A percentile compares a stretch with the other conserved stretches of the same genome.
phyloP scores from a whole-genome alignment of 2,329 filamentous ascomycete genomes.

The Calonectria pteridis region DNA sequence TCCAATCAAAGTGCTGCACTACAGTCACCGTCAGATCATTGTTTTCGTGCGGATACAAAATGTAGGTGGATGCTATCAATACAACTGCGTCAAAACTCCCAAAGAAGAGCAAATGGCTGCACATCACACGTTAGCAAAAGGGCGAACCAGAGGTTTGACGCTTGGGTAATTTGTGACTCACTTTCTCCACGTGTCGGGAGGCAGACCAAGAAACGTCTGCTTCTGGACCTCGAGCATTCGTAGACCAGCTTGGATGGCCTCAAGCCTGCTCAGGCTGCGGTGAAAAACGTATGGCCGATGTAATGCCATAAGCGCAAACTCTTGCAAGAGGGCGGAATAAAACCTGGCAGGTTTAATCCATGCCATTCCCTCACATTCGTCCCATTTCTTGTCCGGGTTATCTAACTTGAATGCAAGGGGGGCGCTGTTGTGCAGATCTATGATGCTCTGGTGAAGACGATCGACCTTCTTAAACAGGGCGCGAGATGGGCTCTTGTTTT shows the following conservation, averaged over 20 bases:
- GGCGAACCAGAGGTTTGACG: neutral
- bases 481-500: slow-evolving; percentile 67
- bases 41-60: slow-evolving; percentile 70
- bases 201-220: slow-evolving; percentile 61
- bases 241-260: slow-evolving; percentile 68
- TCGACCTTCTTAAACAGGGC: slow-evolving; percentile 68
- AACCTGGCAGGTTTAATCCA: slow-evolving; percentile 65
- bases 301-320: slow-evolving; percentile 70
- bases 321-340: slow-evolving; percentile 60
- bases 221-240: slow-evolving; percentile 68
- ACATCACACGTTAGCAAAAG: neutral
- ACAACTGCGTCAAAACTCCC: slow-evolving; percentile 75
- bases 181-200: slow-evolving; percentile 62
- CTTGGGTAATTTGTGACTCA: slow-evolving; percentile 34
- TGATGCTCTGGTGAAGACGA: slow-evolving; percentile 63
- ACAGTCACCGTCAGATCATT: slow-evolving; percentile 59
- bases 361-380: slow-evolving; percentile 62
- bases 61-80: slow-evolving; percentile 70
- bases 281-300: slow-evolving; percentile 74
- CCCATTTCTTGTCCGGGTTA: slow-evolving; percentile 70
- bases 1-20: slow-evolving; percentile 70
- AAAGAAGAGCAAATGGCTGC: slow-evolving; percentile 68
- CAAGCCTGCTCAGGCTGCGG: slow-evolving; percentile 63
- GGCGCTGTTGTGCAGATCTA: slow-evolving; percentile 60
- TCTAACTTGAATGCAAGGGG: slow-evolving; percentile 67